These are phyloP conservation scores for Metschnikowia kofuensis DNA, from an alignment of 805 yeast species.

Conservation along the genomic window DNA sequence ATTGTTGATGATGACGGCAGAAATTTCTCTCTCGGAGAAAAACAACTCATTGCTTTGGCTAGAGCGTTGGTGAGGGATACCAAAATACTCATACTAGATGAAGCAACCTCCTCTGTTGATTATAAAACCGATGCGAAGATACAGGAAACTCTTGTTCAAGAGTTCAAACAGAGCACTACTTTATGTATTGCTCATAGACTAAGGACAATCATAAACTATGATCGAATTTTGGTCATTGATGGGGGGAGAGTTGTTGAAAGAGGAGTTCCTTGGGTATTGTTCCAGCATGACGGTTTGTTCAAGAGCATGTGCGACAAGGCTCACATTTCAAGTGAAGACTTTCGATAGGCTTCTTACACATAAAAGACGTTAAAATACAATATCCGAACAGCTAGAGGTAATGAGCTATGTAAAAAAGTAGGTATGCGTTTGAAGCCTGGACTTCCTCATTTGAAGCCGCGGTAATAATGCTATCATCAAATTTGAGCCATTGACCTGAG, in stretches of 20 bases:
- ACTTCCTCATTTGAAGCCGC: slow-evolving; percentile 64
- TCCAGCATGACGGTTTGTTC: slow-evolving; percentile 25
- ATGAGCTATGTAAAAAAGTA: slow-evolving; percentile 65
- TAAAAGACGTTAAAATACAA: not conserved
- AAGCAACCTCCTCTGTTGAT: slow-evolving; percentile 40
- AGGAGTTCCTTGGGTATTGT: slow-evolving; percentile 34
- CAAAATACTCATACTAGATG: slow-evolving; percentile 37
- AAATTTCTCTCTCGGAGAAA: slow-evolving; percentile 39
- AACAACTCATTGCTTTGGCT: slow-evolving; percentile 38
- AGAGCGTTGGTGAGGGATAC: slow-evolving; percentile 36
- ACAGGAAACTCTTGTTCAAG: slow-evolving; percentile 30
- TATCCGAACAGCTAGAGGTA: not conserved
- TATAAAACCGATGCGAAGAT: slow-evolving; percentile 38
- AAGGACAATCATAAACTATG: slow-evolving; percentile 35
- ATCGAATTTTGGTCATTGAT: slow-evolving; percentile 35
- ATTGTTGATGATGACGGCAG: slow-evolving; percentile 35
- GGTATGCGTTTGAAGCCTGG: slow-evolving; percentile 69
- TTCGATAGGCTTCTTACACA: slow-evolving; percentile 8
- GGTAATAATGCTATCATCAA: slow-evolving; percentile 85
- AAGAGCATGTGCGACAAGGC: slow-evolving; percentile 38
- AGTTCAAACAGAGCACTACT: slow-evolving; percentile 33
- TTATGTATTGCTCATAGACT: slow-evolving; percentile 40
- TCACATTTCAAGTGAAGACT: slow-evolving; percentile 29
- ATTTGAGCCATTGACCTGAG: slow-evolving; percentile 83
- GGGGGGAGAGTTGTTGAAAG: slow-evolving; percentile 32